Percentiles rank a stretch among this genome's conserved stretches.
These are phyloP conservation scores for Pichia sp. DNA, from an alignment of 1,139 yeast species.

Conservation along the genomic window DNA sequence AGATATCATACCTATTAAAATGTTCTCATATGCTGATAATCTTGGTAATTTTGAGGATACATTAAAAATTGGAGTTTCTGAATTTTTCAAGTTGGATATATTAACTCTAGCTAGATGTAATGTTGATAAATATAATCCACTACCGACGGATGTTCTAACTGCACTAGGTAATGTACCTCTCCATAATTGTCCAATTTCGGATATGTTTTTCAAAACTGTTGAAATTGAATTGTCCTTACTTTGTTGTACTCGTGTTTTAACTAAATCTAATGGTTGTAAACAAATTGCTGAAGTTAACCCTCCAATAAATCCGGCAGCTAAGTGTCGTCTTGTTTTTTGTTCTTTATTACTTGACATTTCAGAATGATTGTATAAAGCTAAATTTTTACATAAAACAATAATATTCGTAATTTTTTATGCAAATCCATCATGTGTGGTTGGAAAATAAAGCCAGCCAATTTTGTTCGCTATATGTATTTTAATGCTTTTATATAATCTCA, in stretches of 20 bases:
- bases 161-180: slow-evolving; percentile 92
- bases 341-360: slow-evolving; percentile 8
- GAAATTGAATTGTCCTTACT: slow-evolving; percentile 37
- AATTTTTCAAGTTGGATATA: slow-evolving; percentile 34
- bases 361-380: neutral
- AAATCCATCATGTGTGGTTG: too few relatives aligned
- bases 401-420: too few relatives aligned
- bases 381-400: neutral
- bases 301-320: slow-evolving; percentile 78
- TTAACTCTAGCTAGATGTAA: slow-evolving; percentile 55
- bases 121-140: slow-evolving; percentile 75
- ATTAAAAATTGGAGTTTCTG: slow-evolving; percentile 4
- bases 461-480: too few relatives aligned
- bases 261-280: slow-evolving; percentile 83
- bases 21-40: slow-evolving; percentile 62
- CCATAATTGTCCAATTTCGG: slow-evolving; percentile 61
- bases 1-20: slow-evolving; percentile 70
- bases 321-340: slow-evolving; percentile 36
- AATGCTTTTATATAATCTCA: too few relatives aligned
- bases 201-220: slow-evolving; percentile 40
- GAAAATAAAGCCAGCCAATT: too few relatives aligned
- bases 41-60: slow-evolving; percentile 53
- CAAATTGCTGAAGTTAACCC: slow-evolving; percentile 79
- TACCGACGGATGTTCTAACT: slow-evolving; percentile 82
- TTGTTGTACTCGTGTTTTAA: slow-evolving; percentile 89